These are phyloP conservation scores for Babjeviella inositovora DNA, from an alignment of 805 yeast genomes.

Conservation along the genomic window DNA sequence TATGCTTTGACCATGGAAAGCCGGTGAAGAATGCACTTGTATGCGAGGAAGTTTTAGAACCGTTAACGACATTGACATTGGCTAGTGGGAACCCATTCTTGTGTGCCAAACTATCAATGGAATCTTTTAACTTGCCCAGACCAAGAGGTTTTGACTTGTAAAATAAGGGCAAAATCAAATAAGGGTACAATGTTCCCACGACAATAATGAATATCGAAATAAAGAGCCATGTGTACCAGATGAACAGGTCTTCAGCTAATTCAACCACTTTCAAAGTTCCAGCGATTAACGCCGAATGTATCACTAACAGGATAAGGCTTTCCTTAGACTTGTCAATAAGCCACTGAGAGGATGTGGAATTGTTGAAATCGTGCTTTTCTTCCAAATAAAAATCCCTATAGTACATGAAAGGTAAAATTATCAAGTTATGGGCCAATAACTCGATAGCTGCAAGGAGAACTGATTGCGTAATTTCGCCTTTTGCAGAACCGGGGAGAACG, in stretches of 20 bases:
- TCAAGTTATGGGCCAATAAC: conserved; percentile 29
- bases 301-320: conserved; percentile 26
- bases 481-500: conserved; percentile 9
- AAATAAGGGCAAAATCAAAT: conserved; percentile 82
- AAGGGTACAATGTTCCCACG: conserved; percentile 65
- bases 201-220: conserved; percentile 57
- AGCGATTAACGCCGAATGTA: conserved; percentile 64
- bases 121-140: conserved; percentile 73
- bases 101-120: conserved; percentile 68
- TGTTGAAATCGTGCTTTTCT: conserved; percentile 87
- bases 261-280: conserved; percentile 71
- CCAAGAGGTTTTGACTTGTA: conserved; percentile 83
- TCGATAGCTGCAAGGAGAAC: conserved; percentile 42
- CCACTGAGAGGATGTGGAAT: conserved; percentile 62
- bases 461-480: conserved; percentile 59
- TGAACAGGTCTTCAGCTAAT: conserved; percentile 65
- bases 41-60: conserved; percentile 93
- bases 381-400: conserved; percentile 80
- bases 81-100: conserved; percentile 73
- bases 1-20: conserved; percentile 92
- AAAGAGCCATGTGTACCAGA: conserved; percentile 65
- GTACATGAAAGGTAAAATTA: conserved; percentile 53
- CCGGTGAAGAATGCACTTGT: conserved; percentile 96
- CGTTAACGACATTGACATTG: conserved; percentile 79
- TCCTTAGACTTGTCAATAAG: conserved; percentile 55